Conservation (phyloP, 176 grass and related monocot genomes). For the Cymbopogon citratus region DNA sequence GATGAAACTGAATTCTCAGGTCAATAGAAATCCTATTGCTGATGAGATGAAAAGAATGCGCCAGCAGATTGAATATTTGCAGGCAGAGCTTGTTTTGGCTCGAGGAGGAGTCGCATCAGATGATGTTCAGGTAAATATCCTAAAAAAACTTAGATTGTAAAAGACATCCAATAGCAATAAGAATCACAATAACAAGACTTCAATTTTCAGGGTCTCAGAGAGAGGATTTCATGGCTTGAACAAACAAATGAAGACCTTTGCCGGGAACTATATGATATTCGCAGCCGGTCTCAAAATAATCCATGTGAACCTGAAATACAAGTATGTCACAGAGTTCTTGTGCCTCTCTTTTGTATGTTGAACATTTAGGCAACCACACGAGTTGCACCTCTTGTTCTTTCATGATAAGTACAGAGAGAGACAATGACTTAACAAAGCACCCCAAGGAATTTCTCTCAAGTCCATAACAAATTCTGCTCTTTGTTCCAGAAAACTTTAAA, state of each 20-base stretch:
- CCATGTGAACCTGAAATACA: constrained; percentile 61
- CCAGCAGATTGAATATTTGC: constrained; percentile 86
- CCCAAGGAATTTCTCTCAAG: background rate
- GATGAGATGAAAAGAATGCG: constrained; percentile 99
- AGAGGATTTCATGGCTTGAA: constrained; percentile 91
- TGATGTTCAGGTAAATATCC: constrained; percentile 74
- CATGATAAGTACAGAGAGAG: background rate
- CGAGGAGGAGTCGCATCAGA: constrained; percentile 65
- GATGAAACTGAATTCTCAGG: constrained; percentile 44
- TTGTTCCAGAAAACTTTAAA: constrained; percentile 69
- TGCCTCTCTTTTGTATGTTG: constrained; percentile 18
- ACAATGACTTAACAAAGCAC: background rate
- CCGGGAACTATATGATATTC: constrained; percentile 65
- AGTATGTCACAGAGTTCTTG: constrained; percentile 45
- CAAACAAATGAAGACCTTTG: constrained; percentile 86
- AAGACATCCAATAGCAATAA: background rate
- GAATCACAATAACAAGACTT: constrained; percentile 28
- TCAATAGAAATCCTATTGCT: constrained; percentile 97
- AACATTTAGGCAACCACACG: constrained; percentile 16
- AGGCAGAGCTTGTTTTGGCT: constrained; percentile 77
- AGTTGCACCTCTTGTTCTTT: constrained; percentile 2
- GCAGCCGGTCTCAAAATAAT: constrained; percentile 41
- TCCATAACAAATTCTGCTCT: constrained; percentile 19
- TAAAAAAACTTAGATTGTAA: background rate
- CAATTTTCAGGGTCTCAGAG: constrained; percentile 71